These are phyloP conservation scores for Botrytis tulipae DNA, from an alignment of 2,329 filamentous ascomycete genomes.

Conservation along the genomic window DNA sequence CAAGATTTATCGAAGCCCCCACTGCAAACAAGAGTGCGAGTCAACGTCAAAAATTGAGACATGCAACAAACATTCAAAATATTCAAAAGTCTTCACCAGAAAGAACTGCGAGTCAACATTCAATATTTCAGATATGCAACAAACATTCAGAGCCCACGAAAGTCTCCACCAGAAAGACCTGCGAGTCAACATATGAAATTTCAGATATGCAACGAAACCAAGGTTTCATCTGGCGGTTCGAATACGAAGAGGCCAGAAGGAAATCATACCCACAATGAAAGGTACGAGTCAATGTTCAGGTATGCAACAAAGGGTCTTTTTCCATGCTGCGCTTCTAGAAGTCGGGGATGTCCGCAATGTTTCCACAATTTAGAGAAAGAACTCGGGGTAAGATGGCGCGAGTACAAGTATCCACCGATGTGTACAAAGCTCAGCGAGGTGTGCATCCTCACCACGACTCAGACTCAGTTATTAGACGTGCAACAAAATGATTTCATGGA, in stretches of 20 bases:
- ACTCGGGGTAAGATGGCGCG: background rate
- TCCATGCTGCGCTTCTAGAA: background rate
- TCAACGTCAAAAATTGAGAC: background rate
- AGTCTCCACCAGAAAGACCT: background rate
- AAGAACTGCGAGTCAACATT: constrained; percentile 6
- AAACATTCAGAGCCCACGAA: background rate
- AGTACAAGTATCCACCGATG: background rate
- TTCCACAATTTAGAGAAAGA: background rate
- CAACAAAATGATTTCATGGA: background rate
- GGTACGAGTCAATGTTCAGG: background rate
- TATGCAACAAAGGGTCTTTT: background rate
- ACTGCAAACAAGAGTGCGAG: background rate
- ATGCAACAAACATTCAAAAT: background rate
- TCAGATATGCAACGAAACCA: constrained; percentile 6
- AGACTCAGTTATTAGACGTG: background rate
- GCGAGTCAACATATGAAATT: background rate
- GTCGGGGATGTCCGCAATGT: background rate
- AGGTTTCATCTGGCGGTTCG: background rate
- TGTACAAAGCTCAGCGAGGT: background rate
- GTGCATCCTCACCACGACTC: background rate
- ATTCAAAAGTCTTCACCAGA: background rate
- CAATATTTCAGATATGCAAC: background rate
- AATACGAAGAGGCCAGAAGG: background rate
- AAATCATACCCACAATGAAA: background rate
- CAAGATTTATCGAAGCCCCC: background rate